phyloP scores from a whole-genome alignment of 495 filamentous ascomycete genomes.

The Tuber magnatum region DNA sequence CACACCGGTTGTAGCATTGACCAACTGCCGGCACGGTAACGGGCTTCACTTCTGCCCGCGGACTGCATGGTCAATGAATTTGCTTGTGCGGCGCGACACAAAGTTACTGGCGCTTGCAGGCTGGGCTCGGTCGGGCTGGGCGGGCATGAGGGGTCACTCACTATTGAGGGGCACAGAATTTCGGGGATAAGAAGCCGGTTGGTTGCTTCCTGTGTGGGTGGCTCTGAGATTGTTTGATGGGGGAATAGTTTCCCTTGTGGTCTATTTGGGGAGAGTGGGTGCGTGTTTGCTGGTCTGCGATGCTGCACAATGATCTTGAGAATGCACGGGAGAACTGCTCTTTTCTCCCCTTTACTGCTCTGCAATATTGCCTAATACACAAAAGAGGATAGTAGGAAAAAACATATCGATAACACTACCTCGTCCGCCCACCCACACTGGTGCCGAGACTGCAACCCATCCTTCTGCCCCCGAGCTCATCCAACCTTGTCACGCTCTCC shows the following conservation, averaged over 20 bases:
- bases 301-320: background rate
- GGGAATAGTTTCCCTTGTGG: too few species aligned
- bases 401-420: background rate
- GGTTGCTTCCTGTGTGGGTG: background rate
- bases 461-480: background rate
- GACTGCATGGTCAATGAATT: background rate
- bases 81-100: background rate
- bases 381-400: background rate
- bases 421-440: background rate
- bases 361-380: background rate
- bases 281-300: background rate
- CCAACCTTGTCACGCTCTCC: background rate
- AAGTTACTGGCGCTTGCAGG: background rate
- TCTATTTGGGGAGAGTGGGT: too few species aligned
- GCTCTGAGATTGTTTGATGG: background rate
- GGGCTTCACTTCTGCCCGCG: background rate
- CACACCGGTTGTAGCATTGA: background rate
- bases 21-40: background rate
- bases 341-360: background rate
- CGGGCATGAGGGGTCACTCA: background rate
- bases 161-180: background rate
- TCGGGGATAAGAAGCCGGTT: background rate
- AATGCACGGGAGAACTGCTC: background rate
- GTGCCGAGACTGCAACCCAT: background rate
- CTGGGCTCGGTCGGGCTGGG: background rate